Percentiles rank a stretch among this genome's conserved stretches.
These are phyloP conservation scores for Fusarium penzigii DNA, from an alignment of 2,329 filamentous ascomycete species.

Conservation along the genomic window DNA sequence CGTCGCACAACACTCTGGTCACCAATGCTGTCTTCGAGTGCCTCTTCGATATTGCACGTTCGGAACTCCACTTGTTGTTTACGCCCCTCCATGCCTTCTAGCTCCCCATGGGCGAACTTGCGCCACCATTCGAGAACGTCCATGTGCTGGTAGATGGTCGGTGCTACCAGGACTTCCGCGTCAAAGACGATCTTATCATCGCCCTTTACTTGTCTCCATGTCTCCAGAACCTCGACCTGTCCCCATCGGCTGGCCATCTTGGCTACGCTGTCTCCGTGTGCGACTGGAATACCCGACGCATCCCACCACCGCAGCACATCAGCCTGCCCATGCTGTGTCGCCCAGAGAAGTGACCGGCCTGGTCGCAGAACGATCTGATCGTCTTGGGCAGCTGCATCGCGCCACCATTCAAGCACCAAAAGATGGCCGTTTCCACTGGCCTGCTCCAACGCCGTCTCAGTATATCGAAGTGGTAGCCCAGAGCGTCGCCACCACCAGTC, in stretches of 20 bases:
- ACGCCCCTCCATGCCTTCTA: slow-evolving; percentile 54
- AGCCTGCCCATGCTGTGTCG: slow-evolving; percentile 78
- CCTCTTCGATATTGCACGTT: slow-evolving; percentile 94
- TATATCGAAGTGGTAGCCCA: slow-evolving; percentile 79
- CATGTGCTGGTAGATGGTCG: slow-evolving; percentile 84
- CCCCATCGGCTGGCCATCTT: slow-evolving; percentile 85
- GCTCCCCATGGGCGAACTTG: slow-evolving; percentile 59
- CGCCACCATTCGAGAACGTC: slow-evolving; percentile 93
- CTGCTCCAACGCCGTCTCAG: slow-evolving; percentile 82
- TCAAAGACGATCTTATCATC: slow-evolving; percentile 71
- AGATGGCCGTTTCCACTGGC: slow-evolving; percentile 83
- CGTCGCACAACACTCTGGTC: slow-evolving; percentile 71
- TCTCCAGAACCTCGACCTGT: slow-evolving; percentile 78
- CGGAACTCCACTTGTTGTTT: slow-evolving; percentile 82
- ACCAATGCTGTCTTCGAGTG: slow-evolving; percentile 81
- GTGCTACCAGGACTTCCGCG: slow-evolving; percentile 78
- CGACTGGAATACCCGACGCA: slow-evolving; percentile 74
- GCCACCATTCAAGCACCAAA: slow-evolving; percentile 93
- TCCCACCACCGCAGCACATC: slow-evolving; percentile 88
- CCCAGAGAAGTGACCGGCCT: slow-evolving; percentile 80
- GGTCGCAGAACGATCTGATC: slow-evolving; percentile 68
- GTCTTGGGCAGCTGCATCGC: slow-evolving; percentile 63
- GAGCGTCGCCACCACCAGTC: slow-evolving; percentile 88
- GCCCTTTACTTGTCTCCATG: slow-evolving; percentile 74
- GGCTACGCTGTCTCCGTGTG: slow-evolving; percentile 78